A percentile compares a stretch with the other conserved stretches of the same genome.
phyloP scores from a whole-genome alignment of 1,284 basidiomycete species.

The Ceratobasidium sp. region DNA sequence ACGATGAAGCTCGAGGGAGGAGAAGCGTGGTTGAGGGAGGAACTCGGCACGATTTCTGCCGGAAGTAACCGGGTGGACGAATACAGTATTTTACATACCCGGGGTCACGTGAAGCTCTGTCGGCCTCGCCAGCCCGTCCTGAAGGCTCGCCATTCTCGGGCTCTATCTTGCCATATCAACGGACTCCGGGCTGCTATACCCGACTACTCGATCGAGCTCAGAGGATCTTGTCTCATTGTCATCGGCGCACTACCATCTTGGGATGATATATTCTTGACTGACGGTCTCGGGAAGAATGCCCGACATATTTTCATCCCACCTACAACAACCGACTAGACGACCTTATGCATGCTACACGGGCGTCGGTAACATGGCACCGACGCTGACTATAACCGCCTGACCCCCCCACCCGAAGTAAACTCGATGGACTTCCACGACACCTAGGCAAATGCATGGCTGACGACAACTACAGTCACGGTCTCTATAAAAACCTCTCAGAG shows the following conservation, averaged over 20 bases:
- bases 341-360: background rate
- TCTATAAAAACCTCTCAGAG: background rate
- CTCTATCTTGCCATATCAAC: background rate
- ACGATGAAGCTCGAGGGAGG: too few relatives aligned
- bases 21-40: too few relatives aligned
- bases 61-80: too few relatives aligned
- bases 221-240: background rate
- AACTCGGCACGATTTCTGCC: too few relatives aligned
- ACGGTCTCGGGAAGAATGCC: background rate
- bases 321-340: background rate
- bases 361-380: background rate
- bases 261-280: background rate
- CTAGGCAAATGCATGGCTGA: background rate
- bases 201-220: background rate
- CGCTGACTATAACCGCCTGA: background rate
- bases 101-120: too few relatives aligned
- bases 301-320: background rate
- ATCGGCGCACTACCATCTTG: background rate
- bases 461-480: background rate
- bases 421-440: background rate
- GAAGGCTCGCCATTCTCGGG: too few relatives aligned
- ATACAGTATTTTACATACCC: too few relatives aligned
- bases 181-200: background rate
- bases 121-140: too few relatives aligned
- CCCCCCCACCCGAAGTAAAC: background rate